Evolutionary conservation across 139 green algal species (phyloP).

Genomic region (Pedinophyceae sp.): DNA sequence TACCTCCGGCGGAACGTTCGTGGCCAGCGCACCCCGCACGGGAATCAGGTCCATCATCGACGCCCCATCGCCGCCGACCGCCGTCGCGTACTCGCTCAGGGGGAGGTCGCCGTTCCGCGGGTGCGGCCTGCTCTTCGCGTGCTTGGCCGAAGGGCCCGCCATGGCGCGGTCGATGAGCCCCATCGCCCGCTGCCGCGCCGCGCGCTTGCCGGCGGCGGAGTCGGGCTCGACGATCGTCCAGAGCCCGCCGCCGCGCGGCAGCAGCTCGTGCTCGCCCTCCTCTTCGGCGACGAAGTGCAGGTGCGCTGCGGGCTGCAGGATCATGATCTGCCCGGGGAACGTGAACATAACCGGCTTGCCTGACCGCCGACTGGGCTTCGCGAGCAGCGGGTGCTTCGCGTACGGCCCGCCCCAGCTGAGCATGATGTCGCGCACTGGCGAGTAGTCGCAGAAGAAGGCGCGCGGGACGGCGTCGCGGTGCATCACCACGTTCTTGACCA

Average conservation of each 20-base stretch:
- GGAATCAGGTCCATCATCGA: no score
- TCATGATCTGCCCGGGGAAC: constrained; percentile 62
- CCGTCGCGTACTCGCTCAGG: no score
- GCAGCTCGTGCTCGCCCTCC: neutral
- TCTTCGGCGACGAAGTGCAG: constrained; percentile 24
- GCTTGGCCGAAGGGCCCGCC: no score
- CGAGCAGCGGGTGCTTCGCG: constrained; percentile 57
- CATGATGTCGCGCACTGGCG: constrained; percentile 16
- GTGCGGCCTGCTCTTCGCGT: no score
- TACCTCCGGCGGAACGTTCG: no score
- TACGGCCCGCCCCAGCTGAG: constrained; percentile 36
- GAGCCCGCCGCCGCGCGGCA: neutral
- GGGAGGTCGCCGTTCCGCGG: no score
- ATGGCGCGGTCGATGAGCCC: no score
- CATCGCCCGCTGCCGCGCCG: no score
- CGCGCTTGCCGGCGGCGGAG: no score
- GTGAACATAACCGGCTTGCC: constrained; percentile 65
- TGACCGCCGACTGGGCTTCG: constrained; percentile 16
- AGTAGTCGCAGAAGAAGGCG: constrained; percentile 39
- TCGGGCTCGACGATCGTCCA: no score
- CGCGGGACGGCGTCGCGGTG: constrained; percentile 32
- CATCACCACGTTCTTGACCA: constrained; percentile 26
- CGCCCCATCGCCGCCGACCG: no score
- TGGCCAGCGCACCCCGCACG: no score
- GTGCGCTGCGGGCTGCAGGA: constrained; percentile 66